These are phyloP conservation scores for Coprinopsis sp. DNA, from an alignment of 768 basidiomycete genomes.

Conservation along the genomic window DNA sequence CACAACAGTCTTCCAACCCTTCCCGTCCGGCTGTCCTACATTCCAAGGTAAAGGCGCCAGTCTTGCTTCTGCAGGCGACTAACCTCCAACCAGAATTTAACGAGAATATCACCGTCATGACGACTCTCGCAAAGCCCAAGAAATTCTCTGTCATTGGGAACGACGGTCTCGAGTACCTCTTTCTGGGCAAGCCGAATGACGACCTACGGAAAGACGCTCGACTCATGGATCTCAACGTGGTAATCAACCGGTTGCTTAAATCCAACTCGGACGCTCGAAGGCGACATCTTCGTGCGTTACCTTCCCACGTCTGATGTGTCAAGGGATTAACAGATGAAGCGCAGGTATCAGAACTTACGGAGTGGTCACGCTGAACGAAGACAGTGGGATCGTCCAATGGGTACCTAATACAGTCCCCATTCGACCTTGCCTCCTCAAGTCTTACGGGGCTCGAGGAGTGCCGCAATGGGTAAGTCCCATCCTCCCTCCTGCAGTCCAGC, in stretches of 20 bases:
- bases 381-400: conserved; percentile 98
- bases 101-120: conserved; percentile 89
- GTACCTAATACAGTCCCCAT: conserved; percentile 88
- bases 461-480: conserved; percentile 35
- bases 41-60: conserved; percentile 56
- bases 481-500: too few relatives aligned
- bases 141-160: conserved; percentile 83
- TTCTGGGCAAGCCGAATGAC: conserved; percentile 95
- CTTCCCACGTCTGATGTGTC: too few relatives aligned
- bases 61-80: not conserved
- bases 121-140: conserved; percentile 83
- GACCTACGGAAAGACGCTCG: conserved; percentile 96
- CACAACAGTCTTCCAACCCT: conserved; percentile 72
- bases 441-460: conserved; percentile 50
- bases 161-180: conserved; percentile 81
- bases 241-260: conserved; percentile 95
- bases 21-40: conserved; percentile 69
- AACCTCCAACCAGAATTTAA: conserved; percentile 49
- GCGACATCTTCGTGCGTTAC: conserved; percentile 81
- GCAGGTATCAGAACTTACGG: conserved; percentile 94
- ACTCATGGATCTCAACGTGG: conserved; percentile 96
- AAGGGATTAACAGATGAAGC: not conserved
- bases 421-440: conserved; percentile 65
- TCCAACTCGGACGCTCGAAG: conserved; percentile 90
- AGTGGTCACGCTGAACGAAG: conserved; percentile 97